Conservation (phyloP, 352 stramenopile genomes). For the Globisporangium radiosum region DNA sequence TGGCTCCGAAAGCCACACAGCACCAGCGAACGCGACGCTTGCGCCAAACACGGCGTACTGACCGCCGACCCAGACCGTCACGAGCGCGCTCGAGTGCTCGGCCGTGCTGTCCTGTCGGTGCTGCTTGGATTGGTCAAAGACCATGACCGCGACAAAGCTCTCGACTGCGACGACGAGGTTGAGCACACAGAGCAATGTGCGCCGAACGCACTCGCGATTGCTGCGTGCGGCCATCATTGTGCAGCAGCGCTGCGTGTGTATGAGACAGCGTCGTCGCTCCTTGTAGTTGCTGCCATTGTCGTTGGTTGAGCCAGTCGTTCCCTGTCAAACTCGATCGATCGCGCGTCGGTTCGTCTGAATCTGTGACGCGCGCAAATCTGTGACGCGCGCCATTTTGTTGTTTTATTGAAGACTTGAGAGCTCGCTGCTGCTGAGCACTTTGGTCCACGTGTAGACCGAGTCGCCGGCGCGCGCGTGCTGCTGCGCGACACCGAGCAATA, state of each 20-base stretch:
- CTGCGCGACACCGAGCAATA: not conserved
- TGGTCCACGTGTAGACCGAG: slow-evolving; percentile 5
- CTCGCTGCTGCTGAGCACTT: slow-evolving; percentile 10
- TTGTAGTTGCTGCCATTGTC: too few species aligned
- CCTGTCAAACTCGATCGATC: too few species aligned
- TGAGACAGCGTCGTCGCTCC: too few species aligned
- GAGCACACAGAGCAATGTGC: slow-evolving; percentile 7
- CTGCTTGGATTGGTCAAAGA: not conserved
- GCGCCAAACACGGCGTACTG: slow-evolving; percentile 11
- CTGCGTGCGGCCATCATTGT: not conserved
- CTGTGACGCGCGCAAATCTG: too few species aligned
- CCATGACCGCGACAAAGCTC: slow-evolving; percentile 5
- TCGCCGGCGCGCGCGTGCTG: slow-evolving; percentile 4
- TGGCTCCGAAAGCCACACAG: slow-evolving; percentile 5
- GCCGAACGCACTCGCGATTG: not conserved
- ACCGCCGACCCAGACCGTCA: slow-evolving; percentile 5
- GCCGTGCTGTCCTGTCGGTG: not conserved
- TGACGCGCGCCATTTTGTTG: not conserved
- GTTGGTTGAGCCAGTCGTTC: too few species aligned
- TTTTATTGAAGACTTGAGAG: slow-evolving; percentile 7
- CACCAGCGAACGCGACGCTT: slow-evolving; percentile 7
- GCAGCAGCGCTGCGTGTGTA: too few species aligned
- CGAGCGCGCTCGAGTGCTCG: not conserved
- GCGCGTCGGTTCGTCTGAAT: too few species aligned
- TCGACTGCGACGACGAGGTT: slow-evolving; percentile 8